These are phyloP conservation scores for Metarhizium anisopliae DNA, from an alignment of 2,329 filamentous ascomycete species.

Conservation along the genomic window DNA sequence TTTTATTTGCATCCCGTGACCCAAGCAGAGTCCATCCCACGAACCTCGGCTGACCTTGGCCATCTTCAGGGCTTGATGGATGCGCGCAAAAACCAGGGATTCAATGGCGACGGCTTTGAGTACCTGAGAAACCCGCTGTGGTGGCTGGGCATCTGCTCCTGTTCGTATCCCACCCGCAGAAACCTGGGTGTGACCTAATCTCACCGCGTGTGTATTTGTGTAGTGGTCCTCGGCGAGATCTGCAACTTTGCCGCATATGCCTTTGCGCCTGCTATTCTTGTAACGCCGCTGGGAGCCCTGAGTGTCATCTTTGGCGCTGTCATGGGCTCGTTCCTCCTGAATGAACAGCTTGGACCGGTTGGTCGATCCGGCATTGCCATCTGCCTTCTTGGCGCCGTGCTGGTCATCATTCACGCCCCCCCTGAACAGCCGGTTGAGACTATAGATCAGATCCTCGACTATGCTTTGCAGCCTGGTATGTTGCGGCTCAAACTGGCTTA, in stretches of 20 bases:
- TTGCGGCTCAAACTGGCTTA: neutral
- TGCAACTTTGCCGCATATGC: slow-evolving; percentile 98
- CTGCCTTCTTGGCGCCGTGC: slow-evolving; percentile 88
- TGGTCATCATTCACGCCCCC: slow-evolving; percentile 94
- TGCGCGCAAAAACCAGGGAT: slow-evolving; percentile 83
- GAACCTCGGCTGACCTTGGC: slow-evolving; percentile 5
- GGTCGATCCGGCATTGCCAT: slow-evolving; percentile 93
- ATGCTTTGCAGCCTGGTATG: slow-evolving; percentile 82
- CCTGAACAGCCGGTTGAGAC: slow-evolving; percentile 85
- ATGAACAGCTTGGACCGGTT: slow-evolving; percentile 76
- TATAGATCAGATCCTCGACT: slow-evolving; percentile 83
- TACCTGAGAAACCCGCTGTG: slow-evolving; percentile 92
- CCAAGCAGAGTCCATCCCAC: too few relatives aligned
- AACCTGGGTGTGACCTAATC: neutral
- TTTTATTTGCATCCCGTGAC: slow-evolving; percentile 21
- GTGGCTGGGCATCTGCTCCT: slow-evolving; percentile 89
- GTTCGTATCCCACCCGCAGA: slow-evolving; percentile 40
- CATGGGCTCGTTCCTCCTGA: slow-evolving; percentile 85
- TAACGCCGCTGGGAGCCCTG: slow-evolving; percentile 87
- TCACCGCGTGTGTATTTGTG: neutral
- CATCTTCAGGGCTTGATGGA: slow-evolving; percentile 68
- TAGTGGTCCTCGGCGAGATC: slow-evolving; percentile 85
- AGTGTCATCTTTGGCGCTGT: slow-evolving; percentile 93
- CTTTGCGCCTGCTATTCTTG: slow-evolving; percentile 93
- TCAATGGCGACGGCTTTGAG: slow-evolving; percentile 90